Evolutionary conservation across 768 basidiomycete genomes (phyloP), one percentile per base, ranked within the genome.

Genomic region (Rhodosporidiobolus odoratus): DNA sequence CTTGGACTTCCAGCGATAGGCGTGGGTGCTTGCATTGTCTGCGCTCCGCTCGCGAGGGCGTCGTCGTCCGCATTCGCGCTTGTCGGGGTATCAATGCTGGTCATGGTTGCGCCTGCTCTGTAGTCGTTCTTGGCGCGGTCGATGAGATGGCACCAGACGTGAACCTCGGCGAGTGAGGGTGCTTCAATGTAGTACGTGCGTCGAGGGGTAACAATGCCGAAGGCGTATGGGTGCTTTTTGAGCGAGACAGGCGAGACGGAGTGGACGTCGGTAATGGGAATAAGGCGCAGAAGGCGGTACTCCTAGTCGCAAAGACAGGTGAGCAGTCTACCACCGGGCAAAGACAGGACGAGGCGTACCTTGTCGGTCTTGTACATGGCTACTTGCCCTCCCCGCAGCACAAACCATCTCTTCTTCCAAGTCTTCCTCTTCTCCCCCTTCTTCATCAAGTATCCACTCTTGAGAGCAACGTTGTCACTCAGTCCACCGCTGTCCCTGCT

Each of bases 341-440:
- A 17, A 19, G 40, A 52, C 15, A 47, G 37, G 23, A 23, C 6
- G 41, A 47, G 54, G 72, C 78, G 54, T 54, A 82, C 82, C 76
- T 90, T 89, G 40, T 89, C 88, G 58, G 86, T 92, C 83, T 98
- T 97, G 86, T 98, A 98, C 81, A 95, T 97, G 6, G 92, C 92
- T 59, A 99, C 82, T 80, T 96, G 92, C 4, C 89, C 89, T 1
- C 91, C 86, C 25, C 95, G 86, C 68, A 99, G 82, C 3, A 99
- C 96, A 76, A 98, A 98, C 95, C 95, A 98, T 30, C 94, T 86
- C 81, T 93, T 94, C 84, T 98, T 97, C 96, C 96, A 99, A 73
- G 95, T 95, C 89, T 97, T 97, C 80, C 96, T 83, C 67, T 92
- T 85, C 80, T 96, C 92, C 75, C 95, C 95, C 83, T 98, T 98